phyloP scores from a whole-genome alignment of 192 early-diverging fungal species.

The Rhizophlyctis rosea region DNA sequence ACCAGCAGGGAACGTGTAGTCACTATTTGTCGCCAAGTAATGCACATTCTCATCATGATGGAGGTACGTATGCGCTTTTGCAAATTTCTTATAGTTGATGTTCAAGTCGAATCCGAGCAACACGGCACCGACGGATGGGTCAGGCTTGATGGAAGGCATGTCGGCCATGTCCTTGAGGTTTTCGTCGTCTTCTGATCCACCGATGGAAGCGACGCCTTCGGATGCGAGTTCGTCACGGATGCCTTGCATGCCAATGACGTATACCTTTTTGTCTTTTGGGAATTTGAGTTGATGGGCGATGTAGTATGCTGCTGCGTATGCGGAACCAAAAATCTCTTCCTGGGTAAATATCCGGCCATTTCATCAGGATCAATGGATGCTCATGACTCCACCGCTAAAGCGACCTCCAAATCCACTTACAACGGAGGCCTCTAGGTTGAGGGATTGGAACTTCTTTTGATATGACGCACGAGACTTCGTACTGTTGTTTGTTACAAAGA shows the following conservation, averaged over 20 bases:
- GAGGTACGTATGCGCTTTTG: constrained; percentile 87
- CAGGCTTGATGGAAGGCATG: constrained; percentile 55
- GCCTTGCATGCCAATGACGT: constrained; percentile 86
- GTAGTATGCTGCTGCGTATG: constrained; percentile 91
- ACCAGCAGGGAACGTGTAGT: constrained; percentile 83
- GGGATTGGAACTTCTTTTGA: constrained; percentile 73
- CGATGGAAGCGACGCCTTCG: constrained; percentile 68
- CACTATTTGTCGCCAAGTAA: constrained; percentile 93
- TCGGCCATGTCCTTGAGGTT: constrained; percentile 49
- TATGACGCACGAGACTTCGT: constrained; percentile 81
- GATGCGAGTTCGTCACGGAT: constrained; percentile 80
- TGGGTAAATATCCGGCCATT: constrained; percentile 14
- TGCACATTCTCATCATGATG: constrained; percentile 63
- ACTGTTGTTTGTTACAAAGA: constrained; percentile 98
- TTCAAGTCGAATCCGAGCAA: constrained; percentile 89
- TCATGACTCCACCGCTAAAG: too few species aligned
- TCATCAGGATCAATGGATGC: not conserved
- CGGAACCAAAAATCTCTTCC: constrained; percentile 91
- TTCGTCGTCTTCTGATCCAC: constrained; percentile 47
- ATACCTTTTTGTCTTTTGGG: constrained; percentile 84
- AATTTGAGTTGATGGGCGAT: constrained; percentile 79
- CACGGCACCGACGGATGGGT: constrained; percentile 80
- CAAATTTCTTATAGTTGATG: constrained; percentile 90
- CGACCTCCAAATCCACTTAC: constrained; percentile 49
- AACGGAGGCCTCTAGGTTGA: constrained; percentile 73